Evolutionary conservation across 2,329 filamentous ascomycete genomes (phyloP).

Genomic region (Kalaharituber pfeilii): DNA sequence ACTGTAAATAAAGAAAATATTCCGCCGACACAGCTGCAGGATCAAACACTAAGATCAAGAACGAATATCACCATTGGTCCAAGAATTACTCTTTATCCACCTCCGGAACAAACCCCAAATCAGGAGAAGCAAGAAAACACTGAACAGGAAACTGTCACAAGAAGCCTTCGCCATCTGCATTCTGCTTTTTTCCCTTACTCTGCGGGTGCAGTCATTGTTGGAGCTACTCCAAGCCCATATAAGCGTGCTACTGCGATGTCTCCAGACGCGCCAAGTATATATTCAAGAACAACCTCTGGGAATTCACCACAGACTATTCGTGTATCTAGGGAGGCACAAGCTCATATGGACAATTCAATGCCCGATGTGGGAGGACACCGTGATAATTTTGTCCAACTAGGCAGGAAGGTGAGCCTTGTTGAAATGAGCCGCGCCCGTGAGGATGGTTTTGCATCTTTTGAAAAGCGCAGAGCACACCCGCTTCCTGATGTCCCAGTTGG

Average conservation of each 20-base stretch:
- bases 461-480: neutral
- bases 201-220: neutral
- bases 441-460: neutral
- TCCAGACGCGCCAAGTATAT: neutral
- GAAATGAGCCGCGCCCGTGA: neutral
- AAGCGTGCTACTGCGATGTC: neutral
- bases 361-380: neutral
- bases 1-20: neutral
- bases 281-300: neutral
- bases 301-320: neutral
- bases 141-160: neutral
- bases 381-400: neutral
- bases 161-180: neutral
- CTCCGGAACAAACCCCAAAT: neutral
- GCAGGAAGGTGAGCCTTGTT: neutral
- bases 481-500: neutral
- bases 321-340: no score
- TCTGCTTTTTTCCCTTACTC: neutral
- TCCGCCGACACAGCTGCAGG: neutral
- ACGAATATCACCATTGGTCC: neutral
- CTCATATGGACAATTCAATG: no score
- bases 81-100: slow-evolving; percentile 1
- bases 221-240: neutral
- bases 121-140: neutral
- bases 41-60: neutral